A percentile compares a stretch with the other conserved stretches of the same genome.
Evolutionary conservation across 1,284 basidiomycete species (phyloP).

Genomic region (Ceratorhiza oryzae-sativae): DNA sequence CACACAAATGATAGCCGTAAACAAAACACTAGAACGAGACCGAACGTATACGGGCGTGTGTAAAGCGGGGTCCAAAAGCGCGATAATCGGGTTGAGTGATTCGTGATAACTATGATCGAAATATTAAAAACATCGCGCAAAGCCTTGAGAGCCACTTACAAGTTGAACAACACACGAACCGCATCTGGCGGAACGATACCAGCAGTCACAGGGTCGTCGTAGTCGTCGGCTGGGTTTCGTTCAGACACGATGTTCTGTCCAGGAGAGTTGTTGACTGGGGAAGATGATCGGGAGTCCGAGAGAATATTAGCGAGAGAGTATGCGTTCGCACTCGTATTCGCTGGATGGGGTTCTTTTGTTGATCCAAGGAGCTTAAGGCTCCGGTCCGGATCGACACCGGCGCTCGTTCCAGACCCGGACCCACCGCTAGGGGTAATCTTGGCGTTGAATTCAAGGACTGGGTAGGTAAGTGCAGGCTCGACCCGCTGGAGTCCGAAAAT

Average conservation of each 20-base stretch:
- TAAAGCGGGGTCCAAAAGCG: constrained; percentile 50
- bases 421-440: constrained; percentile 2
- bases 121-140: neutral
- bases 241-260: neutral
- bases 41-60: constrained; percentile 51
- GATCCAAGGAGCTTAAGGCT: constrained; percentile 28
- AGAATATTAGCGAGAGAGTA: constrained; percentile 30
- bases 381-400: constrained; percentile 23
- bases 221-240: constrained; percentile 26
- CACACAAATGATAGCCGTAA: constrained; percentile 52
- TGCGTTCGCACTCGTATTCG: constrained; percentile 11
- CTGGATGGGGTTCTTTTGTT: constrained; percentile 27
- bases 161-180: constrained; percentile 48
- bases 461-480: neutral
- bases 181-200: constrained; percentile 47
- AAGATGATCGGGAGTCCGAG: constrained; percentile 18
- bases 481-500: constrained; percentile 8
- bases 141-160: constrained; percentile 43
- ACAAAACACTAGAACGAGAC: constrained; percentile 50
- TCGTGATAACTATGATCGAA: constrained; percentile 16
- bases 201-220: constrained; percentile 47
- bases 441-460: neutral
- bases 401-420: constrained; percentile 27
- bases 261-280: neutral
- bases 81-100: constrained; percentile 46